phyloP scores from a whole-genome alignment of 2,329 filamentous ascomycete genomes.

The Albophoma yamanashiensis region DNA sequence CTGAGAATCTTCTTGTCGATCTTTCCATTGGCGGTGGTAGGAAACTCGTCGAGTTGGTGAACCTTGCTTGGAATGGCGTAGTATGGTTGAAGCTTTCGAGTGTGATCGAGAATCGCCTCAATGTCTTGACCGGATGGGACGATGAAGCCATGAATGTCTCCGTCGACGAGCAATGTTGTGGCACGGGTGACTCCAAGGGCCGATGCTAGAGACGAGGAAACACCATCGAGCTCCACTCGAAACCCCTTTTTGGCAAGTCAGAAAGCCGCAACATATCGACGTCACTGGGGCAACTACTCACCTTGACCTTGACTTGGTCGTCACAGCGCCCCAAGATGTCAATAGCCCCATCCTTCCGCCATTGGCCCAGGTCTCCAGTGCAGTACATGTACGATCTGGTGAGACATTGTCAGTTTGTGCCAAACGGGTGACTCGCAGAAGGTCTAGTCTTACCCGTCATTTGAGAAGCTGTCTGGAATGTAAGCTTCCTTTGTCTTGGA shows the following conservation, averaged over 20 bases:
- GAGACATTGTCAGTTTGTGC: conserved; percentile 4
- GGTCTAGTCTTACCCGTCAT: conserved; percentile 30
- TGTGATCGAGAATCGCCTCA: conserved; percentile 26
- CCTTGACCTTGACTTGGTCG: conserved; percentile 52
- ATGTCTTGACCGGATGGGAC: conserved; percentile 23
- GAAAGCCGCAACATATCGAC: not conserved
- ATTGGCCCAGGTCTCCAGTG: conserved; percentile 47
- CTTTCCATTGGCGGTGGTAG: conserved; percentile 45
- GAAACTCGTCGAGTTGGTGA: conserved; percentile 30
- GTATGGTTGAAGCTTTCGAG: conserved; percentile 36
- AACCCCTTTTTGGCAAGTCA: conserved; percentile 31
- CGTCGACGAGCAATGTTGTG: conserved; percentile 34
- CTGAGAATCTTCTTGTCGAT: conserved; percentile 39
- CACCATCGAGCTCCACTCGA: conserved; percentile 49
- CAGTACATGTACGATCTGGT: conserved; percentile 42
- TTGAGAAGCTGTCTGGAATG: conserved; percentile 37
- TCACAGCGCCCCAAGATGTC: conserved; percentile 47
- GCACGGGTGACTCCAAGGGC: conserved; percentile 35
- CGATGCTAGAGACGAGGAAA: conserved; percentile 37
- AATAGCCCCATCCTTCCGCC: conserved; percentile 41
- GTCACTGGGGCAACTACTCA: conserved; percentile 9
- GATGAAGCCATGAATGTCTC: conserved; percentile 40
- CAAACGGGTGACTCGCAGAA: not conserved
- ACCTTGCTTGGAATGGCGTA: conserved; percentile 41
- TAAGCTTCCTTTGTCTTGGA: conserved; percentile 39